Conservation (phyloP, 1,284 basidiomycete species). For the Gymnopus androsaceus region DNA sequence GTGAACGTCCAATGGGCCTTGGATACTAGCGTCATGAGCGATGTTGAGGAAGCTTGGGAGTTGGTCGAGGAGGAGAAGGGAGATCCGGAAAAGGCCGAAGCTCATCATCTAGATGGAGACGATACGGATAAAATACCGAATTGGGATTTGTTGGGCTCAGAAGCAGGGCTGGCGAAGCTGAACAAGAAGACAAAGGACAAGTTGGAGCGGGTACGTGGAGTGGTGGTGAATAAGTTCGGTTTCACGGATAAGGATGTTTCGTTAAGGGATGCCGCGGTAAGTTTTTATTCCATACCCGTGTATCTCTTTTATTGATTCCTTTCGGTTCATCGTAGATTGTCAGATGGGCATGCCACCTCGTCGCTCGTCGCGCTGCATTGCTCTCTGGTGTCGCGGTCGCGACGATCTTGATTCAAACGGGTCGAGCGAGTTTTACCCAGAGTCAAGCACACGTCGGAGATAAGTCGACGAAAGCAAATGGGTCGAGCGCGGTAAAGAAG, state of each 20-base stretch:
- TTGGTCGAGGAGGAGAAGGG: conserved; percentile 27
- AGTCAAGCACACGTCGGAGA: conserved; percentile 27
- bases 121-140: conserved; percentile 31
- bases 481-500: conserved; percentile 14
- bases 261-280: conserved; percentile 66
- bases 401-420: conserved; percentile 83
- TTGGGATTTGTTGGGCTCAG: conserved; percentile 36
- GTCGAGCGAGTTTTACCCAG: conserved; percentile 44
- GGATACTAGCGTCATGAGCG: conserved; percentile 91
- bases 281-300: conserved; percentile 15
- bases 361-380: conserved; percentile 81
- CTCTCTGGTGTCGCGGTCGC: conserved; percentile 89
- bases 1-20: conserved; percentile 93
- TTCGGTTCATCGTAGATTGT: conserved; percentile 53
- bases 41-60: conserved; percentile 77
- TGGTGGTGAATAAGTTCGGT: conserved; percentile 66
- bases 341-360: conserved; percentile 75
- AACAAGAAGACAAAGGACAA: conserved; percentile 33
- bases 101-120: not conserved
- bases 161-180: conserved; percentile 22
- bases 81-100: not conserved
- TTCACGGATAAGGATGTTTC: conserved; percentile 57
- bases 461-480: conserved; percentile 29
- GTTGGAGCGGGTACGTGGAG: conserved; percentile 53
- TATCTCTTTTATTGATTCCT: not conserved